Evolutionary conservation across 768 basidiomycete species (phyloP), one percentile per base, ranked within the genome.

Genomic region (Mycena metata): DNA sequence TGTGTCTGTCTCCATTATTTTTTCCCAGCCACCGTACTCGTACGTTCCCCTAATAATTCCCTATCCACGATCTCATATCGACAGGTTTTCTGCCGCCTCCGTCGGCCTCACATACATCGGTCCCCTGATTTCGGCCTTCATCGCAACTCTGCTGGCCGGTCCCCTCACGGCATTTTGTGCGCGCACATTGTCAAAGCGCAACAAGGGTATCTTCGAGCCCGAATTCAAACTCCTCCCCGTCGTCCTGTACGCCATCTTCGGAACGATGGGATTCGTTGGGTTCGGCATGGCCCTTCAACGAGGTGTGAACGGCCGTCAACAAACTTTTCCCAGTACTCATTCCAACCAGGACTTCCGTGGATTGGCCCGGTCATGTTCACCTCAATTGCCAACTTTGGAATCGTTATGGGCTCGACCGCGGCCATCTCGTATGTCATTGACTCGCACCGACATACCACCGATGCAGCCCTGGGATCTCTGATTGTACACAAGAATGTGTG

Each of bases 401-500:
- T 67, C n/a, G 66, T 67, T 21, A 46, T 67, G 59, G 66, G 66
- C 45, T 60, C 66, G 2, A 67, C 66, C 17, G 57, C 66, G 8
- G 66, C 66, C 13, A 46, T 67, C 3, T 67, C 66, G n/a, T 67
- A 67, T 26, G 45, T 67, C 17, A 67, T 67, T 45, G 66, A 67
- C 52, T 67, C 66, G 21, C 66, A 67, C 45, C 43, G 66, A 30
- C 66, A 67, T 45, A 67, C 66, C 12, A 35, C 66, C 11, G 66
- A 67, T n/a, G 66, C 66, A 23, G 66, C 66, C n/a, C 51, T 67
- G 26, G 66, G 66, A 6, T 60, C 58, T 3, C 52, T 67, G 23
- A 67, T 67, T 35, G n/a, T 67, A 35, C 66, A 67, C 51, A 67
- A 67, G 59, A 67, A 67, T 36, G 46, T 67, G 12, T 67, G 66